Evolutionary conservation across 805 yeast genomes (phyloP), one percentile per base, ranked within the genome.

Genomic region (Candida patagonica): DNA sequence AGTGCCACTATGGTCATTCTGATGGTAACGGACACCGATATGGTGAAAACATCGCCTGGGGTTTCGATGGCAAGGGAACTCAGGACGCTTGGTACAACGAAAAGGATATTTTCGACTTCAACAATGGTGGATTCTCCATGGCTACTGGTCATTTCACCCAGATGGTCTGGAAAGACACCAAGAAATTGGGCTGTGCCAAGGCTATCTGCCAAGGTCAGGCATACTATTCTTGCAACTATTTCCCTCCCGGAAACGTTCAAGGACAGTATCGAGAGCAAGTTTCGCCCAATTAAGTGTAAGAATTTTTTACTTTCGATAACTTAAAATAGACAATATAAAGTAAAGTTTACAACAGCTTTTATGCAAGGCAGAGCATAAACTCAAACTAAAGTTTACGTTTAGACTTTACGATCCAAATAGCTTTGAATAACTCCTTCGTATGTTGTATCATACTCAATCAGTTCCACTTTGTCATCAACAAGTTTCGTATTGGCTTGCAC

Each of bases 21-120:
- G 66, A 69, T 29, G 78, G 80, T 10, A 70, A 70, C 13, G n/a
- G n/a, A n/a, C n/a, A n/a, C n/a, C n/a, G n/a, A n/a, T 78, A 76
- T 57, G 94, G 94, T 41, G 94, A 83, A 57, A 83, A 83, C 62
- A 66, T 83, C 43, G 94, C 92, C n/a, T 67, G 74, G 32, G 94
- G 94, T 21, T 79, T 68, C 57, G 52, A 68, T 56, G 51, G 62
- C 36, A 59, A 59, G 29, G 57, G 34, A 30, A 68, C 57, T 20
- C 76, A 79, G 9, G 67, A 68, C 22, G 88, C 84, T 2, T 84
- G 94, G 92, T 84, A 81, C 63, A 65, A 70, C 46, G 94, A 83
- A 59, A 69, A 76, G 40, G 42, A 51, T 33, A 37, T 55, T 5
- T 81, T 79, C 63, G 61, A 72, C 54, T 76, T 67, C 60, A 56